Base-by-base conservation (phyloP, 331 rosid genomes). In the Erythrophleum ivorense region DNA sequence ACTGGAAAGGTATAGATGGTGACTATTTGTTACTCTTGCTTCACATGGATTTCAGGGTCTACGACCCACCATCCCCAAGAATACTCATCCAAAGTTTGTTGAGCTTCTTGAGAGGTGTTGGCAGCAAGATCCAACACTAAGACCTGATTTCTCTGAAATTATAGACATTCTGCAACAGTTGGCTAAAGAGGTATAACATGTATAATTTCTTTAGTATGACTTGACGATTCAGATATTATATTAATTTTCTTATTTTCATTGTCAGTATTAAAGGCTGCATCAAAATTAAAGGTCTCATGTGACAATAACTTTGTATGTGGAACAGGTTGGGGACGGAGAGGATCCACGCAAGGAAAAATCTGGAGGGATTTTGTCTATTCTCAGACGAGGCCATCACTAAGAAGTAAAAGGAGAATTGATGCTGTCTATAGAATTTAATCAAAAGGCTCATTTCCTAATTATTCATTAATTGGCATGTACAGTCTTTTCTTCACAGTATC, bases 41-140 rank as follows among this genome's bases (percentile, higher is more conserved):
- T 75, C 45, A 21, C 50, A 24, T 79, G 82, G 2, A 76, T 88
- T 88, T 83, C 88, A 94, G 99, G 91, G 97, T 64, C 78, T 91
- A 67, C 92, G 99, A 65, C 99, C 97, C 54, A 83, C 89, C 50
- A 88, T 96, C 76, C 99, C 99, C 59, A 92, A 88, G 92, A 76
- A 88, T 76, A 86, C 95, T 24, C 94, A 92, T 80, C 92, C 95
- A 18, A 96, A 92, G 86, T 88, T 96, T 78, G 88, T 84, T 14
- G 95, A 89, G 84, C 87, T 96, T 59, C 97, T 96, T 68, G 95
- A 90, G 88, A 94, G 78, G 77, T 92, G 95, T 68, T 96, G 99
- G 99, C 97, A 91, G 88, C 92, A 89, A 83, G 99, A 96, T 80
- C 94, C 98, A 6, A 80, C 90, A 31, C 54, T 76, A 60, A 88